Evolutionary conservation across 345 rosid species (phyloP), one percentile per base, ranked within the genome.

Genomic region (Eucalyptus sideroxylon): DNA sequence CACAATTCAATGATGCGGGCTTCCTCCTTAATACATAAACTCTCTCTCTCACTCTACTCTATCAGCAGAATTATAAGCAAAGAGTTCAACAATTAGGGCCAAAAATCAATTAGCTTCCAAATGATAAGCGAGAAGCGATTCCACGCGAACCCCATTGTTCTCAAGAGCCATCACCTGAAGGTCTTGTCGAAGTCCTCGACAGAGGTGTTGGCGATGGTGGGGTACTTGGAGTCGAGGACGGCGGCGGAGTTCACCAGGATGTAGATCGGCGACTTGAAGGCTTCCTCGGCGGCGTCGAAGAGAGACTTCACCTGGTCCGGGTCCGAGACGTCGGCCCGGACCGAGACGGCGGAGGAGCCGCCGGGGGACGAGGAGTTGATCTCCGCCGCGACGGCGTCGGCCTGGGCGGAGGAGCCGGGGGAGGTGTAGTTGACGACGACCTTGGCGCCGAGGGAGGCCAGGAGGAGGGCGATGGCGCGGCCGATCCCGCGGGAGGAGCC

Each of bases 401-500:
- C 92, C 51, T 69, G 93, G 8, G 89, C 90, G 34, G 91, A 83
- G 15, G 83, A 77, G 27, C 83, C 45, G 88, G 87, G 89, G 77
- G 94, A 92, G 59, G 86, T 50, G 90, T 90, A 92, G 65, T 91
- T 92, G 85, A 93, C 50, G 87, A 93, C 93, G 50, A 92, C 19
- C 24, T 86, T 91, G 6, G 94, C 94, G 19, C 95, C 95, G 12
- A 93, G 91, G 3, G 92, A 91, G 59, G 91, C 92, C 5, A 93
- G 89, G 86, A 91, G 94, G 90, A 89, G 86, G 53, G 93, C 94
- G 40, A 92, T 89, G 86, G 93, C 92, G 30, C 91, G 88, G 19
- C 95, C 95, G 10, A 92, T 93, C 77, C 94, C 95, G 3, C 94
- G 91, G n/a, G 95, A 93, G 47, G 93, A 90, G 80, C 95, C 95